Evolutionary conservation across 148 eudicot genomes (phyloP), one percentile per base, ranked within the genome.

Genomic region (Camellia lanceoleosa): DNA sequence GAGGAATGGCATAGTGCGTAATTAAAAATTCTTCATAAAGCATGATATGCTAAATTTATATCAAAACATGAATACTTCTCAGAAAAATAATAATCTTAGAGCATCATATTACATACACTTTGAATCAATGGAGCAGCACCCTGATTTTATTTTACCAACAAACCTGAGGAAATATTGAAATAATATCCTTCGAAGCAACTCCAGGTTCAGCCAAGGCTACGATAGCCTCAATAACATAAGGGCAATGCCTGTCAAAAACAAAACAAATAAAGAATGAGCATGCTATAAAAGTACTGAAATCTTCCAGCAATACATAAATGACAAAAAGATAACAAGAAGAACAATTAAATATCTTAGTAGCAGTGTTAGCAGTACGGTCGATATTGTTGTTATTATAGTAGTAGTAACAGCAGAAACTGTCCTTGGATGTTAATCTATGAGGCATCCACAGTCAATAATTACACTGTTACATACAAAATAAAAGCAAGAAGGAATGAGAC

Each of bases 161-260:
- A 23, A 23, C 30, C 98, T 91, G 98, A 83, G 97, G 95, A 87
- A 92, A 85, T 89, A 91, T 84, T 42, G 92, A 88, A 52, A 91
- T 80, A 65, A 94, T 91, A 76, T 94, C 98, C 86, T 91, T 94
- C 14, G 93, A 89, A 71, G 90, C 80, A 82, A 88, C 87, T 75
- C 97, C 95, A 68, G 92, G 86, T 77, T 92, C 97, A 80, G 98
- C 95, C 87, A 94, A 88, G 41, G 98, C 93, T 68, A 83, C 83
- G 82, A 94, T 87, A 74, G 97, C 98, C 86, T 94, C 98, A 80
- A 94, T 79, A 65, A 89, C 80, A 77, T 84, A 94, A 61, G 98
- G 97, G 68, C 91, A 94, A 75, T 89, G 87, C 80, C 98, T 94
- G 88, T 75, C 58, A 81, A 71, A 79, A 77, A 54, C 51, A 56